Evolutionary conservation across 2,329 filamentous ascomycete species (phyloP), one percentile per base, ranked within the genome.

Genomic region (Chaetomium strumarium): DNA sequence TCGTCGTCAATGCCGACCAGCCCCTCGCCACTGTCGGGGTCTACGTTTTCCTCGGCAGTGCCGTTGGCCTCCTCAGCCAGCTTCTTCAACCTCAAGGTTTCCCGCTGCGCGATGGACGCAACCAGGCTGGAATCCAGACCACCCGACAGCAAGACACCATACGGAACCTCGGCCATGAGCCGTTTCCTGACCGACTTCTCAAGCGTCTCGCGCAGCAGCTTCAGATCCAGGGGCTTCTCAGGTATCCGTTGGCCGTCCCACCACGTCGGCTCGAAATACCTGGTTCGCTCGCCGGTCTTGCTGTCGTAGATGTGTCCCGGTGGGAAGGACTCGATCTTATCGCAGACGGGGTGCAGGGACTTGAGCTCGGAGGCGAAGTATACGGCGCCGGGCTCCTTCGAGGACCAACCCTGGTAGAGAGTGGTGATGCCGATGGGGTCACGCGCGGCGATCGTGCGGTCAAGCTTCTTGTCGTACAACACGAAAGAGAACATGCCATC

Each of bases 401-500:
- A 95, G 41, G 86, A 88, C 77, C 89, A 89, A 64, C 93, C 93
- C 72, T 96, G 88, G 77, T 99, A 99, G 70, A 99, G 90, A 58
- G 90, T 96, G 61, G 91, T 97, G 70, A 99, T 85, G 64, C 93
- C 93, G 65, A 99, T 96, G 34, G 93, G 93, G 70, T 99, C 93
- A 68, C 93, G 85, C 51, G 93, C 93, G 53, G 93, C 93, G 66
- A 99, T 84, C 58, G 90, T 88, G 62, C 93, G 86, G 77, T 99
- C 88, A 71, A 90, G 84, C 62, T 83, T 85, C 81, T 95, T 96
- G 77, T 99, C 93, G 74, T 96, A 96, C 49, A 99, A 81, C 52
- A 99, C 91, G 75, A 95, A 99, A 14, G 92, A 96, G 81, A 99
- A 99, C 93, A 99, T 99, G 76, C 93, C 93, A 70, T 99, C 93